Conservation (phyloP, 768 basidiomycete genomes). For the Leccinum subtestaceum region DNA sequence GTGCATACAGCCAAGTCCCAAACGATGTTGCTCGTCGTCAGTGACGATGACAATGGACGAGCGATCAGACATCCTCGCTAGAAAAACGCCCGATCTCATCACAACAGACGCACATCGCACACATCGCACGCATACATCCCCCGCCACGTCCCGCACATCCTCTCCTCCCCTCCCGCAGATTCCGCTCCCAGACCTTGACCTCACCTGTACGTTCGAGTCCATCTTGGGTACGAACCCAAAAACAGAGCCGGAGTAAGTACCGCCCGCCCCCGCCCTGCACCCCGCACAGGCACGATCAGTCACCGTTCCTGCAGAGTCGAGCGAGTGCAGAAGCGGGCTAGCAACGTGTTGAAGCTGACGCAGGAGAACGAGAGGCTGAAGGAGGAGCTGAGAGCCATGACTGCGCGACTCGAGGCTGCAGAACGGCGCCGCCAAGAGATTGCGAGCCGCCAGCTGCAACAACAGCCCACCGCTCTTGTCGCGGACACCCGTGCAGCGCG, state of each 20-base stretch:
- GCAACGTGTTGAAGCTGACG: conserved; percentile 72
- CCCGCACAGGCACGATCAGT: conserved; percentile 29
- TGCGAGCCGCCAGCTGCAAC: conserved; percentile 36
- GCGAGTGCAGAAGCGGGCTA: conserved; percentile 64
- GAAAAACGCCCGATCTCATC: conserved; percentile 22
- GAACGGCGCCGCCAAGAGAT: conserved; percentile 57
- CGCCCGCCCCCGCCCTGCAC: conserved; percentile 21
- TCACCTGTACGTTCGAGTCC: conserved; percentile 41
- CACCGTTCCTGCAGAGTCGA: conserved; percentile 31
- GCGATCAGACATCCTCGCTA: conserved; percentile 16
- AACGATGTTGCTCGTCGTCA: conserved; percentile 14
- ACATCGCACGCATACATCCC: conserved; percentile 12
- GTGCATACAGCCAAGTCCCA: neutral
- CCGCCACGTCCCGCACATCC: conserved; percentile 24
- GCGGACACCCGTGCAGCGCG: conserved; percentile 15
- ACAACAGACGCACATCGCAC: conserved; percentile 15
- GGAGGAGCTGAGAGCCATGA: conserved; percentile 72
- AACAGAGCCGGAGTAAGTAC: conserved; percentile 47
- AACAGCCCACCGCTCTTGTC: conserved; percentile 1
- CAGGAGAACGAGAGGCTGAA: conserved; percentile 80
- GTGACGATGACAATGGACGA: conserved; percentile 28
- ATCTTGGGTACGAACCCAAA: conserved; percentile 36
- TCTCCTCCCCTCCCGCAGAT: conserved; percentile 50
- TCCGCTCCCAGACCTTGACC: conserved; percentile 44
- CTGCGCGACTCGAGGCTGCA: conserved; percentile 69